These are phyloP conservation scores for Starmerella bombi DNA, from an alignment of 805 yeast species.

Conservation along the genomic window DNA sequence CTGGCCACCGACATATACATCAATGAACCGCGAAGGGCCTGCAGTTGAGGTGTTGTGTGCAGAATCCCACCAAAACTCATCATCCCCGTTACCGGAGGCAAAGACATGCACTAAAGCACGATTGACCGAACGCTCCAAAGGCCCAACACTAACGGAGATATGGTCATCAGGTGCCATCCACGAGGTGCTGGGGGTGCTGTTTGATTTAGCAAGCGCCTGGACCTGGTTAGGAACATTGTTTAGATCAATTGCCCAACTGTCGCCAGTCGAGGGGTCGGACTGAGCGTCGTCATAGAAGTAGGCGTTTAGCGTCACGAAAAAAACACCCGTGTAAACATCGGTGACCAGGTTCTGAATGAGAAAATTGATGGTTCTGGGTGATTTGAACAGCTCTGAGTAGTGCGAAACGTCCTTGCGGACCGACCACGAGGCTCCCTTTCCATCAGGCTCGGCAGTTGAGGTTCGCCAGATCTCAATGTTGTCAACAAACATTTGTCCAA, in stretches of 20 bases:
- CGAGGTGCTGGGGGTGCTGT: slow-evolving; percentile 1
- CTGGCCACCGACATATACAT: slow-evolving; percentile 45
- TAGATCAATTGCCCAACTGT: slow-evolving; percentile 17
- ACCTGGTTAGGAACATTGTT: slow-evolving; percentile 9
- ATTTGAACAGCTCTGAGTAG: slow-evolving; percentile 40
- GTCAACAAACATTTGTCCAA: slow-evolving; percentile 27
- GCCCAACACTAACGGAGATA: slow-evolving; percentile 10
- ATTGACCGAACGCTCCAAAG: slow-evolving; percentile 14
- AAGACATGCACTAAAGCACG: slow-evolving; percentile 44
- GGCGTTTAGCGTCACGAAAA: slow-evolving; percentile 41
- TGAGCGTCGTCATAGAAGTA: slow-evolving; percentile 32
- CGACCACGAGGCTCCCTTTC: slow-evolving; percentile 38
- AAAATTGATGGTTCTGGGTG: slow-evolving; percentile 9
- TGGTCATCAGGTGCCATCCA: slow-evolving; percentile 19
- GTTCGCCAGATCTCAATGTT: slow-evolving; percentile 71
- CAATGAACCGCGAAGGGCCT: slow-evolving; percentile 38
- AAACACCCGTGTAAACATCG: slow-evolving; percentile 44
- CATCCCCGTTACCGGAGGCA: slow-evolving; percentile 63
- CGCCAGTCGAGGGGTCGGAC: slow-evolving; percentile 9
- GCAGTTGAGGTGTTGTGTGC: slow-evolving; percentile 4
- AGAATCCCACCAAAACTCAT: slow-evolving; percentile 67
- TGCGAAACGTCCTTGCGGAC: slow-evolving; percentile 53
- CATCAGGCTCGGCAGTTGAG: slow-evolving; percentile 69
- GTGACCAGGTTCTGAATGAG: slow-evolving; percentile 47
- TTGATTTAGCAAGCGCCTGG: slow-evolving; percentile 9